phyloP scores from a whole-genome alignment of 179 eudicot species.

The Dionaea muscipula region DNA sequence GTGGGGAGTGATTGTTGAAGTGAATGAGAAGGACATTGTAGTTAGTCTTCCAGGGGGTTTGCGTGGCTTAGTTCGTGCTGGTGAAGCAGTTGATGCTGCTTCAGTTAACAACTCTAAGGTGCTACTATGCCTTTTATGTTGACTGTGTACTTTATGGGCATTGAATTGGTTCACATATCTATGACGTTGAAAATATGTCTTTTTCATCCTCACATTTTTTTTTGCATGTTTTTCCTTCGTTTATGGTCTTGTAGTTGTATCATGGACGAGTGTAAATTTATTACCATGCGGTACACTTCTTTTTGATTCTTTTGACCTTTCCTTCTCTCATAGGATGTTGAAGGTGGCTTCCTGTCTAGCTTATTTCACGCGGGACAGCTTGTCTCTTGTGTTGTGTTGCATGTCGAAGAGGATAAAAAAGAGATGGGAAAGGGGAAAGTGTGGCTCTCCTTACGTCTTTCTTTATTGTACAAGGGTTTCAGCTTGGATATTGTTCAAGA shows the following conservation, averaged over 20 bases:
- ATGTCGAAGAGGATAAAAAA: constrained; percentile 70
- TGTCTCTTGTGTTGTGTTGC: constrained; percentile 69
- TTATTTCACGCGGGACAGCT: constrained; percentile 76
- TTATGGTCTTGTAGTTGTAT: neutral
- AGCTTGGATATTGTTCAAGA: constrained; percentile 77
- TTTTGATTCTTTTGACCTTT: no score
- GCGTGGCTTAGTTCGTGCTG: constrained; percentile 81
- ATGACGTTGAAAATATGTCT: no score
- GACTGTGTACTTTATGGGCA: neutral
- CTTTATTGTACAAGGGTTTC: constrained; percentile 69
- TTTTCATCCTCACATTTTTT: neutral
- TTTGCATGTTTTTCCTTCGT: neutral
- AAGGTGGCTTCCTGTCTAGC: constrained; percentile 42
- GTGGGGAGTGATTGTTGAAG: constrained; percentile 85
- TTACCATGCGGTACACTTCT: no score
- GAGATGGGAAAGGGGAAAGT: constrained; percentile 66
- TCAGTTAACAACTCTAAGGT: constrained; percentile 26
- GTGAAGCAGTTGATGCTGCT: constrained; percentile 60
- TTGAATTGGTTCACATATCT: no score
- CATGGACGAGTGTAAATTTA: no score
- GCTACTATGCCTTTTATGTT: constrained; percentile 8
- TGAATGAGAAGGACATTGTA: constrained; percentile 78
- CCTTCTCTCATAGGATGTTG: constrained; percentile 30
- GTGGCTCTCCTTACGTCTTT: constrained; percentile 84
- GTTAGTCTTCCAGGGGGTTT: constrained; percentile 92